Evolutionary conservation across 306 rosid species (phyloP), one percentile per base, ranked within the genome.

Genomic region (Dryas octopetala): DNA sequence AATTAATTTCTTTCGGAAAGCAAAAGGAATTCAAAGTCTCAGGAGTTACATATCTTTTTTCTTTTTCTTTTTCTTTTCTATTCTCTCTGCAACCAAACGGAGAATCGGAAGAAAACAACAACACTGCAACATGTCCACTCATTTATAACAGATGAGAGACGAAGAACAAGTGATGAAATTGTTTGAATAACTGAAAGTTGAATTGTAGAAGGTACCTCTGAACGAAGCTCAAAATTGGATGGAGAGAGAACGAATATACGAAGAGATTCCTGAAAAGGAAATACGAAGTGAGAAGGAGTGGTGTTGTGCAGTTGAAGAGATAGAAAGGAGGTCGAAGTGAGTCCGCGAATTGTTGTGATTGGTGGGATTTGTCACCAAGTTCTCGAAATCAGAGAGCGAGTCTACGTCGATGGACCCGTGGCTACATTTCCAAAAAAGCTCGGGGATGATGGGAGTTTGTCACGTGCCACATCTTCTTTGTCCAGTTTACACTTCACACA

Each of bases 401-500:
- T 67, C 41, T 28, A 66, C 19, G 44, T 5, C 0, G 8, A 9
- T 0, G 62, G 40, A 67, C 66, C 50, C 84, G 83, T 86, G 88
- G 73, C 80, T 66, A 61, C 63, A 53, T 46, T 7, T 2, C 49
- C 52, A 52, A 68, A 0, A 4, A 51, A 66, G 54, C 2, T 66
- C 15, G 23, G 79, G 12, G 4, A 6, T 15, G 28, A 4, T 0
- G 12, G 47, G 63, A 66, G 66, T 67, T 14, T 14, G 74, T 80
- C 90, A 83, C 87, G 86, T 87, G 94, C 73, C 17, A 44, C 44
- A 46, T 62, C 41, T n/a, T 23, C 62, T 28, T 53, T 15, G 43
- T 54, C 3, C 23, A 23, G 23, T 23, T 23, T 23, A 23, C 23
- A 23, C 23, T 23, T 23, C 23, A 23, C 23, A 23, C 23, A 23